Conservation (phyloP, 2,329 filamentous ascomycete genomes). For the Zelopaecilomyces penicillatus region DNA sequence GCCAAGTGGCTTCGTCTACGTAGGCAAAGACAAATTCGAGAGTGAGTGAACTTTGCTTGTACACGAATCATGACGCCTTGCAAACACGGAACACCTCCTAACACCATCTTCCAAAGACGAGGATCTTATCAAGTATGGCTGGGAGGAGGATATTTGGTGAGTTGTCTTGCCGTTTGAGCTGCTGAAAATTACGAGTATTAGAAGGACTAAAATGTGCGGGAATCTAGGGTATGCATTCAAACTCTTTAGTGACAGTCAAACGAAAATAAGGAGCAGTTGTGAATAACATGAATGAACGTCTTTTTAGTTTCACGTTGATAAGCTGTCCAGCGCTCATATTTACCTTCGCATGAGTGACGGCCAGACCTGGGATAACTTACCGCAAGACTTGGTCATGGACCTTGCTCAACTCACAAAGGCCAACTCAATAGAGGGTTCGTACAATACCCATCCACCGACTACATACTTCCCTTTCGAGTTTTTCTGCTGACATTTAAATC, state of each 20-base stretch:
- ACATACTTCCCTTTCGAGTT: no score
- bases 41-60: slow-evolving; percentile 49
- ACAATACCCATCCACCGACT: neutral
- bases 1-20: slow-evolving; percentile 82
- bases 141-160: slow-evolving; percentile 93
- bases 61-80: neutral
- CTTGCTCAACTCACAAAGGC: slow-evolving; percentile 97
- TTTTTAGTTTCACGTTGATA: slow-evolving; percentile 86
- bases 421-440: slow-evolving; percentile 86
- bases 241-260: neutral
- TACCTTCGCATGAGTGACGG: slow-evolving; percentile 78
- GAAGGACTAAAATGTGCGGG: no score
- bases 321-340: slow-evolving; percentile 91
- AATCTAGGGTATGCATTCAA: slow-evolving; percentile 18
- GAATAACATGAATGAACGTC: no score
- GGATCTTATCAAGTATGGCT: slow-evolving; percentile 87
- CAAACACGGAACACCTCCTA: neutral
- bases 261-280: neutral
- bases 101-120: slow-evolving; percentile 57
- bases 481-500: no score
- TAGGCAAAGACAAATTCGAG: slow-evolving; percentile 98
- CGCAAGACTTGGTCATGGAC: slow-evolving; percentile 66
- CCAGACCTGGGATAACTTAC: slow-evolving; percentile 76
- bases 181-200: no score
- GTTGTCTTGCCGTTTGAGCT: slow-evolving; percentile 12